Evolutionary conservation across 306 rosid species (phyloP), one percentile per base, ranked within the genome.

Genomic region (Spatholobus suberectus): DNA sequence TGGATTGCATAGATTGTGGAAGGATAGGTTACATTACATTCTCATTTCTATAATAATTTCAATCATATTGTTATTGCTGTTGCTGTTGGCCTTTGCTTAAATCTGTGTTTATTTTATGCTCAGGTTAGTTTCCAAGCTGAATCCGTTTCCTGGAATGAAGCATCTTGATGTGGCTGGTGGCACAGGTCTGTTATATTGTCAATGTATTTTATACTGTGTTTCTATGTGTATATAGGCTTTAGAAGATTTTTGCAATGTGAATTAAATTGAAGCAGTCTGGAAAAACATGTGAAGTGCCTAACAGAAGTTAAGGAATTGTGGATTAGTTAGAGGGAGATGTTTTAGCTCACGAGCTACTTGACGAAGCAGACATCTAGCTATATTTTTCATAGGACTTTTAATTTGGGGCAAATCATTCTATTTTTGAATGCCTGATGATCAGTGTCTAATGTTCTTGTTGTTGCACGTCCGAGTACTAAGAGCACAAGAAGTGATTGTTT

Each of bases 101-200:
- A 35, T 82, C 44, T 84, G 51, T 70, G 5, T 47, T 17, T 34
- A 15, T 32, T 75, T 68, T 47, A 43, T 69, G 80, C 82, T 74
- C 94, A 92, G 99, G 83, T 79, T 96, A 63, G 98, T 96, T 83
- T 92, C 97, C 52, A 85, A 90, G 89, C 78, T 96, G 78, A 89
- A 90, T 87, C 99, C 99, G 55, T 96, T 94, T 91, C 97, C 92
- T 73, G 97, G 98, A 85, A 96, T 92, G 97, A 92, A 88, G 81
- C 99, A 94, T 92, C 98, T 96, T 63, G 99, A 96, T 78, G 97
- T 92, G 70, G 97, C 99, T 72, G 99, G 99, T 80, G 99, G 98
- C 76, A 96, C 99, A 87, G 99, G 99, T 91, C 32, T 58, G 85
- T 79, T 38, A 26, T 73, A 5, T 35, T 77, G n/a, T 80, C 7